Conservation (phyloP, 495 filamentous ascomycete genomes). For the Daldinia vernicosa region DNA sequence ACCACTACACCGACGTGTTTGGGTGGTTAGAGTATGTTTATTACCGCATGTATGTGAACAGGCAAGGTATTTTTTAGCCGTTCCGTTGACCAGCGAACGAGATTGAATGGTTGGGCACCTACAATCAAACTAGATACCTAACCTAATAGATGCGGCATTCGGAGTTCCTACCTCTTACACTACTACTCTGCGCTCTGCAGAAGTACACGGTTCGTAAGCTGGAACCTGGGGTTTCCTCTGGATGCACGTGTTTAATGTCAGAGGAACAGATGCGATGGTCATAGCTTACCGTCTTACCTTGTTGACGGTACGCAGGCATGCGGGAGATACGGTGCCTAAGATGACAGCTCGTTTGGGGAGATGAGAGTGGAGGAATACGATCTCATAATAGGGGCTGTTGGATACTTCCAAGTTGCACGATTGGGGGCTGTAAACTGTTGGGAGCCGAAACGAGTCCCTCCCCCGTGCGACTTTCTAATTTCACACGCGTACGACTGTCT, state of each 20-base stretch:
- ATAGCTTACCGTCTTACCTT: conserved; percentile 6
- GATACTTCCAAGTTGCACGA: conserved; percentile 3
- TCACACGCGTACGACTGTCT: conserved; percentile 16
- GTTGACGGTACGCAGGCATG: conserved; percentile 23
- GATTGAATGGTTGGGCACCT: background rate
- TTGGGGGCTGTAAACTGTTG: conserved; percentile 4
- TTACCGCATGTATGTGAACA: background rate
- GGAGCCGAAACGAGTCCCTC: conserved; percentile 12
- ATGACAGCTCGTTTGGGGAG: conserved; percentile 22
- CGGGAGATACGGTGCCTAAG: conserved; percentile 16
- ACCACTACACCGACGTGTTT: background rate
- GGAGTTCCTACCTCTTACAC: conserved; percentile 1
- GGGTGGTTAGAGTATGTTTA: background rate
- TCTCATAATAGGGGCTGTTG: conserved; percentile 12
- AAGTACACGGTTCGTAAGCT: background rate
- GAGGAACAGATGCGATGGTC: conserved; percentile 12
- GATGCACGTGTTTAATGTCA: background rate
- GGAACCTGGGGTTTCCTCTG: background rate
- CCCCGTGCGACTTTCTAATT: conserved; percentile 28
- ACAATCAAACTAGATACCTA: background rate
- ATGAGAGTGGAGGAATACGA: conserved; percentile 15
- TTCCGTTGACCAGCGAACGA: background rate
- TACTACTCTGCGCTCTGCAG: background rate
- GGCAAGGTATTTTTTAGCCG: background rate
- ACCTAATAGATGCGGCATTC: background rate